Percentiles rank a stretch among this genome's conserved stretches.
phyloP scores from a whole-genome alignment of 495 filamentous ascomycete species.

The Podospora pseudopauciseta region DNA sequence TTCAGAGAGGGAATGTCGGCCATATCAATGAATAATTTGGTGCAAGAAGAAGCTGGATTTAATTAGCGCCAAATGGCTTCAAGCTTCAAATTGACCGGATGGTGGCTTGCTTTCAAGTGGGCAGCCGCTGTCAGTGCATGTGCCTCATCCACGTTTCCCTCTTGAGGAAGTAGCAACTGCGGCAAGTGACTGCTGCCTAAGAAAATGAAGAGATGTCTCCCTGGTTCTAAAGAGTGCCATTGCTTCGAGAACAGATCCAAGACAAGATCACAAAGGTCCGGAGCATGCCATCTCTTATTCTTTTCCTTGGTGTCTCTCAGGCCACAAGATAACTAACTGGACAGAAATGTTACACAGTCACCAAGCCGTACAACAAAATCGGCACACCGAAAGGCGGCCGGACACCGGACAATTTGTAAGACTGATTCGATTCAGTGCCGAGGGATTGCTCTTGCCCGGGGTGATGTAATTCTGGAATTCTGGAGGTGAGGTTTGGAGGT shows the following conservation, averaged over 20 bases:
- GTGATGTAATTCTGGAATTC: background rate
- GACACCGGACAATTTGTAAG: too few relatives aligned
- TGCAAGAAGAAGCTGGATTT: background rate
- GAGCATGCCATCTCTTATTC: background rate
- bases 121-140: background rate
- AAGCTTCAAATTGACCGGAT: background rate
- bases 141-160: background rate
- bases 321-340: background rate
- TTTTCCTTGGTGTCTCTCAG: background rate
- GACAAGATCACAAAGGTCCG: background rate
- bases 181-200: background rate
- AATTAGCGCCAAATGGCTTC: background rate
- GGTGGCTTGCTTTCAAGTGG: background rate
- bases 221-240: background rate
- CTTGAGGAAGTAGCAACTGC: background rate
- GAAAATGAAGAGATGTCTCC: background rate
- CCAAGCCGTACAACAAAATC: conserved; percentile 84
- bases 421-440: conserved; percentile 53
- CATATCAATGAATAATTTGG: background rate
- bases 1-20: background rate
- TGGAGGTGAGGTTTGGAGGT: background rate
- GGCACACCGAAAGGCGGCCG: conserved; percentile 57
- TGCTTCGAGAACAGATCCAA: background rate
- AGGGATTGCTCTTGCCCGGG: too few relatives aligned
- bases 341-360: conserved; percentile 38